phyloP scores from a whole-genome alignment of 805 yeast genomes.

The Metschnikowia picachoensis region DNA sequence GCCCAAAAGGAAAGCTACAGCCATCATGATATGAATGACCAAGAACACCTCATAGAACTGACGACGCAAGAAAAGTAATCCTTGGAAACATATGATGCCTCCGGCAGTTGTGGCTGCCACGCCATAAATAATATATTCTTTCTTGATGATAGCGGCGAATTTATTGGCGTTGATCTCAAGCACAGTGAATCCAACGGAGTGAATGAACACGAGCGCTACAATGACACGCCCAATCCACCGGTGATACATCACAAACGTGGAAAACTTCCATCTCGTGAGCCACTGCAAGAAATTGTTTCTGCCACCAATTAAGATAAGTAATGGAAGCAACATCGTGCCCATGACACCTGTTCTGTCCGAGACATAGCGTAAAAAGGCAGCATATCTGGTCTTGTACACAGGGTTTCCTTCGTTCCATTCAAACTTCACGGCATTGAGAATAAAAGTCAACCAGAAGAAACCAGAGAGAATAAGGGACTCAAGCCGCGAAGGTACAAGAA shows the following conservation, averaged over 20 bases:
- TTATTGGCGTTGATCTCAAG: background rate
- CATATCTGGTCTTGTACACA: slow-evolving; percentile 22
- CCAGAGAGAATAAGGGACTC: slow-evolving; percentile 24
- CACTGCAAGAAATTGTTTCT: slow-evolving; percentile 19
- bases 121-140: slow-evolving; percentile 15
- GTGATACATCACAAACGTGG: slow-evolving; percentile 17
- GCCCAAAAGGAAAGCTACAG: slow-evolving; percentile 14
- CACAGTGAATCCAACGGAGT: slow-evolving; percentile 12
- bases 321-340: slow-evolving; percentile 16
- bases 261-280: slow-evolving; percentile 19
- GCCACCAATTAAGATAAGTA: slow-evolving; percentile 18
- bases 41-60: slow-evolving; percentile 17
- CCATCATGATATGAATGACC: slow-evolving; percentile 17
- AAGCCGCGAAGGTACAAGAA: slow-evolving; percentile 24
- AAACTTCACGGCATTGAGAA: slow-evolving; percentile 17
- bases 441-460: slow-evolving; percentile 15
- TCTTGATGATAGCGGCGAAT: slow-evolving; percentile 4
- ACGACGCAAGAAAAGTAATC: slow-evolving; percentile 15
- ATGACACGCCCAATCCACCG: slow-evolving; percentile 19
- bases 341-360: slow-evolving; percentile 18
- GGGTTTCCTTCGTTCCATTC: slow-evolving; percentile 31
- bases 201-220: slow-evolving; percentile 15
- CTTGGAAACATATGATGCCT: slow-evolving; percentile 17
- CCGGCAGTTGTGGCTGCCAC: slow-evolving; percentile 12
- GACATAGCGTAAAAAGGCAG: slow-evolving; percentile 10